Evolutionary conservation across 108 stramenopile genomes (phyloP), one percentile per base, ranked within the genome.

Genomic region (Pseudonitzschia delicatissima): DNA sequence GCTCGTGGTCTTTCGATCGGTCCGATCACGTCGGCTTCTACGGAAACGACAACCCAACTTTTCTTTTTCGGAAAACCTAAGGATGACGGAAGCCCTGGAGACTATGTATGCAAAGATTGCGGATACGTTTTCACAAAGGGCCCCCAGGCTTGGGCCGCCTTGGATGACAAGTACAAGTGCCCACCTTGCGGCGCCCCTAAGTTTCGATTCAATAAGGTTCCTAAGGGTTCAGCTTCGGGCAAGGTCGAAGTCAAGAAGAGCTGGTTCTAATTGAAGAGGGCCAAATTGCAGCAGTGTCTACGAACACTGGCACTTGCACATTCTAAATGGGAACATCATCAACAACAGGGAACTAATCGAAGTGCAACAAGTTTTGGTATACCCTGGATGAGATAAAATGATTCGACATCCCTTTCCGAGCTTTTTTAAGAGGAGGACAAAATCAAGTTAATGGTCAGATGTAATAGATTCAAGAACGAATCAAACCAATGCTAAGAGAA

Each of bases 101-200:
- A 90, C 62, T 93, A 93, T 50, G 71, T 90, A 5, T 92, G 91
- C 78, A 76, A 74, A 64, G 85, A 61, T 42, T 93, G 92, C 39
- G 88, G 88, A 13, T 93, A 90, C 64, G 87, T 93, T 5, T 93
- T 88, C 67, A 93, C 92, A n/a, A 90, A 93, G 62, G 92, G 92
- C 37, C 84, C 88, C 25, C 75, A 82, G 20, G 92, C 85, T 25
- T 93, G 92, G 92, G 87, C 83, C 3, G 79, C 80, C 20, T 66
- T 87, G 0, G 63, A 67, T 17, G 79, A 86, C 15, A 84, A 77
- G 29, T 86, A 73, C 27, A 66, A 44, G 18, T 93, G 92, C 64
- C 92, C 92, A 11, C 88, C 88, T 1, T 93, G 92, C 59, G 92
- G 92, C 20, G 81, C 88, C 13, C 75, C 76, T 6, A 93, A 93